These are phyloP conservation scores for Blastobotrys attinorum DNA, from an alignment of 805 yeast genomes.

Conservation along the genomic window DNA sequence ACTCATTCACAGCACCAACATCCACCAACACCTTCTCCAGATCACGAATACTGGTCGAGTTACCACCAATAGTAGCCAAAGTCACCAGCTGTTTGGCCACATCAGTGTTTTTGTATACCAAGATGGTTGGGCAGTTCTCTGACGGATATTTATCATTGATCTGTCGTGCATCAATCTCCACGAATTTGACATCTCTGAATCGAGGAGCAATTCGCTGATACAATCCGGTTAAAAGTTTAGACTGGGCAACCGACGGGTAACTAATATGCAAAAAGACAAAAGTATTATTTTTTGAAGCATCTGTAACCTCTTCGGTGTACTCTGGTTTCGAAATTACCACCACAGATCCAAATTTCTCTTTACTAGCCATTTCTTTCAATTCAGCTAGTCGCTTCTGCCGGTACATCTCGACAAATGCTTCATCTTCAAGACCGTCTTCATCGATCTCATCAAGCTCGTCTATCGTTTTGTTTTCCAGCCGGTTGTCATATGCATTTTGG, in stretches of 20 bases:
- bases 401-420: slow-evolving; percentile 61
- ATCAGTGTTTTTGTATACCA: slow-evolving; percentile 70
- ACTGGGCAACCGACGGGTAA: slow-evolving; percentile 52
- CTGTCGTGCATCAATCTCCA: slow-evolving; percentile 83
- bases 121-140: slow-evolving; percentile 79
- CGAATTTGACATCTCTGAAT: slow-evolving; percentile 78
- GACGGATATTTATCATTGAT: slow-evolving; percentile 93
- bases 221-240: slow-evolving; percentile 59
- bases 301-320: slow-evolving; percentile 76
- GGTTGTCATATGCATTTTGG: slow-evolving; percentile 67
- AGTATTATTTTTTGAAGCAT: slow-evolving; percentile 51
- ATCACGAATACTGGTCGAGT: slow-evolving; percentile 59
- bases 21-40: slow-evolving; percentile 65
- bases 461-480: slow-evolving; percentile 67
- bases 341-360: slow-evolving; percentile 64
- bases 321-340: slow-evolving; percentile 79
- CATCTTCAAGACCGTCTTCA: slow-evolving; percentile 88
- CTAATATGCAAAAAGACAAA: slow-evolving; percentile 77
- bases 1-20: slow-evolving; percentile 53
- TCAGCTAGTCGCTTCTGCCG: slow-evolving; percentile 73
- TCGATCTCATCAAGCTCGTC: slow-evolving; percentile 83
- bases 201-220: slow-evolving; percentile 51
- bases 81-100: slow-evolving; percentile 79
- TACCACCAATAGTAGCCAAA: slow-evolving; percentile 75
- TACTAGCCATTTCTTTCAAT: slow-evolving; percentile 48